phyloP scores from a whole-genome alignment of 2,329 filamentous ascomycete genomes.

The Aspergillus piperis region DNA sequence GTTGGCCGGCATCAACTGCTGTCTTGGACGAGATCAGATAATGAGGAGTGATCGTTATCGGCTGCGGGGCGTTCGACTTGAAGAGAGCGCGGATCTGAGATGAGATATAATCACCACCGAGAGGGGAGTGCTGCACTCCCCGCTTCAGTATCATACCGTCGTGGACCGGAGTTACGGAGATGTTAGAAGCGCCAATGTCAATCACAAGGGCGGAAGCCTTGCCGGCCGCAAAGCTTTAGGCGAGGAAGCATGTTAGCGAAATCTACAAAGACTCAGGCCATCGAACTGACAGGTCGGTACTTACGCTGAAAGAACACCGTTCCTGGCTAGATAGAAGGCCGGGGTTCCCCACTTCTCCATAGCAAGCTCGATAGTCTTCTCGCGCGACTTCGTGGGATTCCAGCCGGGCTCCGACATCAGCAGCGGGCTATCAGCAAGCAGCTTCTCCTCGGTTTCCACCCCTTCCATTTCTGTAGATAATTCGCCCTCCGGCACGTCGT shows the following conservation, averaged over 20 bases:
- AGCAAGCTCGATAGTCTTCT: constrained; percentile 92
- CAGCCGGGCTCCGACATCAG: constrained; percentile 93
- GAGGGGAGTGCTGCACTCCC: constrained; percentile 78
- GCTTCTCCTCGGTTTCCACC: constrained; percentile 67
- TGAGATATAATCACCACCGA: constrained; percentile 88
- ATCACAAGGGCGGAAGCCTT: constrained; percentile 92
- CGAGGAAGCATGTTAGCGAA: constrained; percentile 7
- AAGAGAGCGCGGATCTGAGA: constrained; percentile 83
- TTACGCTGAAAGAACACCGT: constrained; percentile 79
- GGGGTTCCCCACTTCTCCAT: constrained; percentile 97
- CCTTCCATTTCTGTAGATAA: constrained; percentile 64
- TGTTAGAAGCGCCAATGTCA: constrained; percentile 85
- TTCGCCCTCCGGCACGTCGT: constrained; percentile 62
- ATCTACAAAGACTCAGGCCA: not conserved
- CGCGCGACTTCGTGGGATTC: constrained; percentile 83
- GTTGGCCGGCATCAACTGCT: constrained; percentile 80
- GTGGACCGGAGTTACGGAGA: constrained; percentile 86
- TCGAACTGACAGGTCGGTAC: constrained; percentile 26
- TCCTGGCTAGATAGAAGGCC: constrained; percentile 89
- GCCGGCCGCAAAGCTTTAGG: constrained; percentile 73
- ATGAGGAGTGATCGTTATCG: constrained; percentile 76
- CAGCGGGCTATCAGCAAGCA: constrained; percentile 83
- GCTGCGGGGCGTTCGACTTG: constrained; percentile 64
- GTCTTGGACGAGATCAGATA: constrained; percentile 87
- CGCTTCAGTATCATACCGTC: constrained; percentile 94